Percentiles rank a stretch among this genome's conserved stretches.
phyloP scores from a whole-genome alignment of 2,329 filamentous ascomycete species.

The Albophoma yamanashiensis region DNA sequence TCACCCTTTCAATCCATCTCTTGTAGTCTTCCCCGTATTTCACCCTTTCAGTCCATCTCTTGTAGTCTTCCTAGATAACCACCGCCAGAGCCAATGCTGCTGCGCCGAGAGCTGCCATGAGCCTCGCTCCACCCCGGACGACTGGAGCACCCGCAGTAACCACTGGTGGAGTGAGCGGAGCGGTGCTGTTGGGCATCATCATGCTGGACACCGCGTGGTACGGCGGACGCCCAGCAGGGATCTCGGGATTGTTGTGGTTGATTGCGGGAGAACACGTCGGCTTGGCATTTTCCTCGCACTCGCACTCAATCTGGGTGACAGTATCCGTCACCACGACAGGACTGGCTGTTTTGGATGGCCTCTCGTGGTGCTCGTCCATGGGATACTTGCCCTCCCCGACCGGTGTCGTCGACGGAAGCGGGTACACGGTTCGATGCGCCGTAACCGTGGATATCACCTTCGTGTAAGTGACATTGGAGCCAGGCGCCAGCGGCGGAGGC shows the following conservation, averaged over 20 bases:
- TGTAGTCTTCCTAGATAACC: background rate
- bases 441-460: background rate
- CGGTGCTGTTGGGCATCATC: background rate
- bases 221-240: background rate
- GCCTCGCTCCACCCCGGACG: background rate
- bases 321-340: background rate
- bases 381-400: background rate
- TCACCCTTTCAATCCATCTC: background rate
- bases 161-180: slow-evolving; percentile 12
- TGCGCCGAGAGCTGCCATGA: background rate
- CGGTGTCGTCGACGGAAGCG: background rate
- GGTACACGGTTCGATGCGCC: slow-evolving; percentile 1
- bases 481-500: slow-evolving; percentile 22
- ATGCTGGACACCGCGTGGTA: background rate
- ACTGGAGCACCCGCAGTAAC: slow-evolving; percentile 1
- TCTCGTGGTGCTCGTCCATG: slow-evolving; percentile 14
- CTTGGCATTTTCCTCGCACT: background rate
- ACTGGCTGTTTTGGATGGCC: slow-evolving; percentile 10
- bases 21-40: background rate
- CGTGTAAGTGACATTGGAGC: slow-evolving; percentile 6
- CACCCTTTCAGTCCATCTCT: background rate
- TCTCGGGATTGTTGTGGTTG: background rate
- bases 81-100: background rate
- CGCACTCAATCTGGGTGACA: background rate
- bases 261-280: background rate